A percentile compares a stretch with the other conserved stretches of the same genome.
Conservation (phyloP, 2,329 filamentous ascomycete species). For the Sodiomyces alkalinus region DNA sequence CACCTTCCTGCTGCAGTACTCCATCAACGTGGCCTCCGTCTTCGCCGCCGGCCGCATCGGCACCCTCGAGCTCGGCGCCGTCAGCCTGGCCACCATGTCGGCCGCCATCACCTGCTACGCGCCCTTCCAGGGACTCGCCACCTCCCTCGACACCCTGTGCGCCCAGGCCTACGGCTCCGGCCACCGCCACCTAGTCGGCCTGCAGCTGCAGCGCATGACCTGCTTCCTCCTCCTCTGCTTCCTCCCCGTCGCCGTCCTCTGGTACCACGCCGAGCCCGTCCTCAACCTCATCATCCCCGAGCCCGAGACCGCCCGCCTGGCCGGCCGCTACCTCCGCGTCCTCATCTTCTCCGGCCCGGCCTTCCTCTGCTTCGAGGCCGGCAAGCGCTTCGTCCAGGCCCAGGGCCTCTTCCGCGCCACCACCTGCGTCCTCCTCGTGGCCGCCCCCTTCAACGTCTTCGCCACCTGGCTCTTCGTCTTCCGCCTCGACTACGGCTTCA, state of each 20-base stretch:
- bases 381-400: slow-evolving; percentile 69
- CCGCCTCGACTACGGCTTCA: slow-evolving; percentile 52
- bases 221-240: slow-evolving; percentile 60
- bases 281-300: slow-evolving; percentile 32
- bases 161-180: slow-evolving; percentile 89
- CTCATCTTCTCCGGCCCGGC: slow-evolving; percentile 61
- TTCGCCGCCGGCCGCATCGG: slow-evolving; percentile 67
- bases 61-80: slow-evolving; percentile 36
- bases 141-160: slow-evolving; percentile 82
- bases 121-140: slow-evolving; percentile 72
- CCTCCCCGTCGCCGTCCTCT: slow-evolving; percentile 56
- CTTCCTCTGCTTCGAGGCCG: slow-evolving; percentile 61
- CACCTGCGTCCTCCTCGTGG: slow-evolving; percentile 61
- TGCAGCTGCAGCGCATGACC: slow-evolving; percentile 71
- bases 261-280: slow-evolving; percentile 52
- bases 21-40: slow-evolving; percentile 66
- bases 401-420: slow-evolving; percentile 70
- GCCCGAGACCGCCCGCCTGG: slow-evolving; percentile 48
- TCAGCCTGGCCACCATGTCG: slow-evolving; percentile 51
- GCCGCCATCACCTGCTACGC: slow-evolving; percentile 66
- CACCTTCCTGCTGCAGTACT: slow-evolving; percentile 71
- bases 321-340: slow-evolving; percentile 57
- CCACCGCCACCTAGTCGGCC: slow-evolving; percentile 66
- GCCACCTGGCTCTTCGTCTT: slow-evolving; percentile 71
- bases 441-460: slow-evolving; percentile 61